Evolutionary conservation across 169 alveolate species (phyloP).

Genomic region (Ichthyophthirius multifiliis): DNA sequence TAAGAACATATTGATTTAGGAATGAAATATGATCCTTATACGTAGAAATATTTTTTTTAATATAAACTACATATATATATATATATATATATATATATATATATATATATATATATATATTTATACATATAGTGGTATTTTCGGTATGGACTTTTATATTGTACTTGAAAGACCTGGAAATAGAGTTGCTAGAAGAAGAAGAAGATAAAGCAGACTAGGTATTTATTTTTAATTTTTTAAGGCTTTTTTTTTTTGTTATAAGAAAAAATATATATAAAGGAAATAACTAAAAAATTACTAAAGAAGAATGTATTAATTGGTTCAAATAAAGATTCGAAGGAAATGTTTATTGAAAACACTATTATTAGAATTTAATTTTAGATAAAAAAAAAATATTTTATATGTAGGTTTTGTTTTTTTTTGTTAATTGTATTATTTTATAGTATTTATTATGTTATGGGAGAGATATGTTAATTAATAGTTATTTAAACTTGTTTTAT

Average conservation of each 20-base stretch:
- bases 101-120: no score
- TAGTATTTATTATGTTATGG: no score
- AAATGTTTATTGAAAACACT: conserved; percentile 81
- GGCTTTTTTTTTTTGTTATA: not conserved
- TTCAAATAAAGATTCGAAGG: conserved; percentile 98
- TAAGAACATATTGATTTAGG: conserved; percentile 99
- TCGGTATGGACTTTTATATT: conserved; percentile 99
- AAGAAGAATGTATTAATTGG: conserved; percentile 97
- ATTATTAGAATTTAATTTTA: no score
- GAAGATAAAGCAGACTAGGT: conserved; percentile 92
- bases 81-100: no score
- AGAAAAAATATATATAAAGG: not conserved
- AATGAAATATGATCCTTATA: conserved; percentile 98
- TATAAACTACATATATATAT: no score
- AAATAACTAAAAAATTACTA: conserved; percentile 91
- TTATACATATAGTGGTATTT: conserved; percentile 88
- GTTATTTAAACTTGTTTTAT: no score
- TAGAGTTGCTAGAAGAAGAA: conserved; percentile 95
- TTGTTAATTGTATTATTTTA: no score
- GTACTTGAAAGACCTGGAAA: conserved; percentile 98
- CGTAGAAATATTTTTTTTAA: no score
- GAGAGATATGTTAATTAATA: no score
- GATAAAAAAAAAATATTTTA: no score
- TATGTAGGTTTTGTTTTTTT: no score
- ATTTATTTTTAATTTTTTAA: not conserved